Conservation (phyloP, 2,329 filamentous ascomycete genomes). For the Aureobasidium sp. region DNA sequence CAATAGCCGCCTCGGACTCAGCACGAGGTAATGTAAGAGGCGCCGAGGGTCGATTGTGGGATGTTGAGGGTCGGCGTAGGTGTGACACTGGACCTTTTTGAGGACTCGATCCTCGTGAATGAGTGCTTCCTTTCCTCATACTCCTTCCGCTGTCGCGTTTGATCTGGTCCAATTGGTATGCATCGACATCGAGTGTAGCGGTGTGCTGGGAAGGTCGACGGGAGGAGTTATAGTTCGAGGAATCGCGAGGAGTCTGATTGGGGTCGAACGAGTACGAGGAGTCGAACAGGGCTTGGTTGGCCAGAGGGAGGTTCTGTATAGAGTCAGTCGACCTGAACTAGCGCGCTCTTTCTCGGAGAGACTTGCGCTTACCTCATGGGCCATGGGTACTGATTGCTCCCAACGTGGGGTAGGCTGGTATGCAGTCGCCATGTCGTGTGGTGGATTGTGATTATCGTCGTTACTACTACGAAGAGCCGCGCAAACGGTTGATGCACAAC, state of each 20-base stretch:
- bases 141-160: constrained; percentile 4
- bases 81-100: neutral
- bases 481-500: constrained; percentile 6
- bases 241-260: neutral
- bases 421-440: constrained; percentile 8
- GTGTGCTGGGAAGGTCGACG: constrained; percentile 2
- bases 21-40: neutral
- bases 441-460: neutral
- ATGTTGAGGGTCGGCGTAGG: neutral
- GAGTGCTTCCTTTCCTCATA: neutral
- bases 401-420: constrained; percentile 10
- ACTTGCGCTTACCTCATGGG: neutral
- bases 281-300: neutral
- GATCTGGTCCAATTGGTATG: constrained; percentile 4
- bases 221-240: neutral
- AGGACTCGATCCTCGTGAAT: neutral
- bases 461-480: neutral
- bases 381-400: constrained; percentile 7
- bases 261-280: constrained; percentile 2
- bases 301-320: neutral
- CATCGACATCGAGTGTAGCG: constrained; percentile 4
- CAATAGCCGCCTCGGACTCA: neutral
- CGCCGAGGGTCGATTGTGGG: neutral
- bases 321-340: neutral
- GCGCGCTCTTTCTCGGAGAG: neutral